These are phyloP conservation scores for Hebeloma cylindrosporum DNA, from an alignment of 768 basidiomycete species.

Conservation along the genomic window DNA sequence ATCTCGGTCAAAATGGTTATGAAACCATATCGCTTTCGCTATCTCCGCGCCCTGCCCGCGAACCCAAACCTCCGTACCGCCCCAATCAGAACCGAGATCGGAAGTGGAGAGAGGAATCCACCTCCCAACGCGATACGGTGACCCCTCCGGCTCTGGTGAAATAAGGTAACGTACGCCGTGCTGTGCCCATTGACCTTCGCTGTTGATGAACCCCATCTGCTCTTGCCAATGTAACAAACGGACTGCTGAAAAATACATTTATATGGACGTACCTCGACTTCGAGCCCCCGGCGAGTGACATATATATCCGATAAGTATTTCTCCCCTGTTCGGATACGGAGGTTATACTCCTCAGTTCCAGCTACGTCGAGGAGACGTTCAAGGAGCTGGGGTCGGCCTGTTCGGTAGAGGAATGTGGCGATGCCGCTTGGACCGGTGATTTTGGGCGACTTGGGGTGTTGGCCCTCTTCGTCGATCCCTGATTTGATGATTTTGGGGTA, in stretches of 20 bases:
- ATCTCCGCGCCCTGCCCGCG: slow-evolving; percentile 23
- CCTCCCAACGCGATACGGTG: slow-evolving; percentile 13
- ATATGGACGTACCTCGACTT: slow-evolving; percentile 12
- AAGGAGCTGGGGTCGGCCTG: slow-evolving; percentile 20
- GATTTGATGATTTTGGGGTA: slow-evolving; percentile 28
- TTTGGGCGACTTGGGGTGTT: slow-evolving; percentile 22
- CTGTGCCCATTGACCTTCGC: slow-evolving; percentile 13
- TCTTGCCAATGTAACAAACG: neutral
- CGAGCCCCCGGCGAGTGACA: slow-evolving; percentile 7
- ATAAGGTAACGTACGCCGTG: slow-evolving; percentile 20
- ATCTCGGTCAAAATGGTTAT: slow-evolving; percentile 15
- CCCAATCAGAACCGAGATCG: slow-evolving; percentile 21
- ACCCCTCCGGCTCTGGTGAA: slow-evolving; percentile 9
- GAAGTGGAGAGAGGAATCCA: slow-evolving; percentile 24
- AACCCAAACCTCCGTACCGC: slow-evolving; percentile 22
- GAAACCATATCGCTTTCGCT: slow-evolving; percentile 26
- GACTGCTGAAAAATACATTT: neutral
- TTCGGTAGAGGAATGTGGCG: slow-evolving; percentile 20
- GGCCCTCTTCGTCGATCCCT: slow-evolving; percentile 27
- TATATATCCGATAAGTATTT: slow-evolving; percentile 7
- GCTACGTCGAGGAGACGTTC: slow-evolving; percentile 22
- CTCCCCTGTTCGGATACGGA: slow-evolving; percentile 6
- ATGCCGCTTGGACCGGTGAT: slow-evolving; percentile 22
- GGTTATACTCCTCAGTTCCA: slow-evolving; percentile 18
- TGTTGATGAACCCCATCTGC: slow-evolving; percentile 18